These are phyloP conservation scores for Colletotrichum agaves DNA, from an alignment of 2,329 filamentous ascomycete species.

Conservation along the genomic window DNA sequence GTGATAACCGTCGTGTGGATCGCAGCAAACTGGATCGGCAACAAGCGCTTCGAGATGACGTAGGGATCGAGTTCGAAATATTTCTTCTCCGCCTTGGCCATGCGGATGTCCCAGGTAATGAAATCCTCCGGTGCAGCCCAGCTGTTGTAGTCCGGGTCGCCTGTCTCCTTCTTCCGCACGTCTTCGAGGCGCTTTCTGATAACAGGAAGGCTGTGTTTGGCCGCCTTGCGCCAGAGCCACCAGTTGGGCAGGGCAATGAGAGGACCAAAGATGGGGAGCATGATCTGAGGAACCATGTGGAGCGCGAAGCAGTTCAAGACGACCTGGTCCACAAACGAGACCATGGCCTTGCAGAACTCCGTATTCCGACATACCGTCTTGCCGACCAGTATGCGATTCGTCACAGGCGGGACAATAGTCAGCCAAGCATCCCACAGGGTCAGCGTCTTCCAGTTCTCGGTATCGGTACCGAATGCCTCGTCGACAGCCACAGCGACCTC, in stretches of 20 bases:
- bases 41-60: conserved; percentile 60
- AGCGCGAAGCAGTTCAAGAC: conserved; percentile 57
- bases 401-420: conserved; percentile 54
- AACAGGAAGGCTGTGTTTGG: conserved; percentile 56
- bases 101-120: conserved; percentile 66
- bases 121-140: conserved; percentile 64
- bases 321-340: conserved; percentile 61
- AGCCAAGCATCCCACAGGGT: conserved; percentile 59
- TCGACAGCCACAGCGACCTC: conserved; percentile 53
- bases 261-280: conserved; percentile 61
- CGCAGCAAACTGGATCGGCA: conserved; percentile 68
- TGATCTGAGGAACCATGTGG: conserved; percentile 56
- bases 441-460: conserved; percentile 50
- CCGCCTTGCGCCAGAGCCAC: conserved; percentile 57
- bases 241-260: conserved; percentile 57
- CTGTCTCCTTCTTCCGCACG: conserved; percentile 53
- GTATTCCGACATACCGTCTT: conserved; percentile 52
- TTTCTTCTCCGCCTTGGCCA: conserved; percentile 57
- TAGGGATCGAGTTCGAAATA: conserved; percentile 56
- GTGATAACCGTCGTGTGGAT: conserved; percentile 69
- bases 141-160: conserved; percentile 52
- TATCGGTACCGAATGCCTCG: conserved; percentile 47
- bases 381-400: conserved; percentile 57
- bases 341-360: conserved; percentile 57
- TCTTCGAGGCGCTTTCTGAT: conserved; percentile 60